Evolutionary conservation across 2,329 filamentous ascomycete genomes (phyloP).

Genomic region (Plectosphaerella plurivora): DNA sequence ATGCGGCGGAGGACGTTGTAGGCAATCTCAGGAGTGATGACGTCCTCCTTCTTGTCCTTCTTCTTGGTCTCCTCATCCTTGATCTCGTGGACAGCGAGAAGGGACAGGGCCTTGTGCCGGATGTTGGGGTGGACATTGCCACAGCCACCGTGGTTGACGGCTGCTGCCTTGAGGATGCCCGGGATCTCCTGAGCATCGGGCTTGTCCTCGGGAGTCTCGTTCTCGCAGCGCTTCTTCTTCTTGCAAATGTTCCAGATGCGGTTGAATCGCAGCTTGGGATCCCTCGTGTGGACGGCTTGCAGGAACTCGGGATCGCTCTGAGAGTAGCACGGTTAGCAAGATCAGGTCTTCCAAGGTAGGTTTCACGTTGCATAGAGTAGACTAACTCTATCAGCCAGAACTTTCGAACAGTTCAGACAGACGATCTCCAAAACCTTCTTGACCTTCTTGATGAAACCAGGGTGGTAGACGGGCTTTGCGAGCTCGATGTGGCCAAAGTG

Average conservation of each 20-base stretch:
- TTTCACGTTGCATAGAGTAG: slow-evolving; percentile 49
- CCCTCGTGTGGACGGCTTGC: slow-evolving; percentile 76
- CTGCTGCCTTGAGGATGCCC: slow-evolving; percentile 47
- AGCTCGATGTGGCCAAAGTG: slow-evolving; percentile 99
- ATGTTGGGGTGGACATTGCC: slow-evolving; percentile 88
- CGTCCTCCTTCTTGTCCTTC: slow-evolving; percentile 64
- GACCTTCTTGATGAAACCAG: slow-evolving; percentile 96
- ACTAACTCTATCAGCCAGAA: slow-evolving; percentile 98
- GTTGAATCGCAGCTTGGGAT: slow-evolving; percentile 93
- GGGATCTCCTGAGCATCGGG: slow-evolving; percentile 66
- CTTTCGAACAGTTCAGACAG: slow-evolving; percentile 98
- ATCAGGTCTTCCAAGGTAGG: slow-evolving; percentile 40
- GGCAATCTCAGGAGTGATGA: slow-evolving; percentile 79
- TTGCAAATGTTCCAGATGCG: slow-evolving; percentile 90
- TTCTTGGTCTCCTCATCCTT: slow-evolving; percentile 74
- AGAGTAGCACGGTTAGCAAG: slow-evolving; percentile 55
- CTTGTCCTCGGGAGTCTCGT: slow-evolving; percentile 66
- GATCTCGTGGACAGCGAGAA: slow-evolving; percentile 71
- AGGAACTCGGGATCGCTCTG: slow-evolving; percentile 82
- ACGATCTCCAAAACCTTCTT: slow-evolving; percentile 99
- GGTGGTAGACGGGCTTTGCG: slow-evolving; percentile 90
- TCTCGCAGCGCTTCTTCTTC: slow-evolving; percentile 79
- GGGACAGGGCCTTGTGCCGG: slow-evolving; percentile 77
- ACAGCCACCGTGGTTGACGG: slow-evolving; percentile 78
- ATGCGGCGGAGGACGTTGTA: slow-evolving; percentile 85